Evolutionary conservation across 306 rosid genomes (phyloP).

Genomic region (Vigna nakashimae): DNA sequence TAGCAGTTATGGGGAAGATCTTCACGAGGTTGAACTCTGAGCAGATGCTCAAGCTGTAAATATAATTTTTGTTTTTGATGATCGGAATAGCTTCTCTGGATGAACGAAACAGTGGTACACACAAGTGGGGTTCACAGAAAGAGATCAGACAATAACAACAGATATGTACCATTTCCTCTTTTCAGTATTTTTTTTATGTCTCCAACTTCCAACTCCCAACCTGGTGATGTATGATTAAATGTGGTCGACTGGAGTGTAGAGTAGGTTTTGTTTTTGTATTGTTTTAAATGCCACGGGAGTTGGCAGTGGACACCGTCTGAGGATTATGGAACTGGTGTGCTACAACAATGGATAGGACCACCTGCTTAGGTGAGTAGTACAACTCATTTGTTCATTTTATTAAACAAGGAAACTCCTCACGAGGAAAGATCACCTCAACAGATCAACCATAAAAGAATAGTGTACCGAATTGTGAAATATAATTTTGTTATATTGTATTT

Average conservation of each 20-base stretch:
- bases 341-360: conserved; percentile 45
- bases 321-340: conserved; percentile 52
- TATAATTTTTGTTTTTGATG: conserved; percentile 76
- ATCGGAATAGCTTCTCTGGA: conserved; percentile 55
- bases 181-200: conserved; percentile 36
- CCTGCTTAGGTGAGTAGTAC: conserved; percentile 58
- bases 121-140: conserved; percentile 50
- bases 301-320: conserved; percentile 42
- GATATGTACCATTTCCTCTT: conserved; percentile 1
- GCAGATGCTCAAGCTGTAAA: conserved; percentile 66
- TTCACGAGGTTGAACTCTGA: conserved; percentile 93
- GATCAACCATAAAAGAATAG: conserved; percentile 51
- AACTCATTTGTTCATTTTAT: conserved; percentile 74
- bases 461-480: conserved; percentile 48
- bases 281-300: conserved; percentile 49
- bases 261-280: conserved; percentile 38
- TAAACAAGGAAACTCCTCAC: conserved; percentile 44
- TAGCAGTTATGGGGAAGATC: conserved; percentile 72
- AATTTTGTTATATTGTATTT: conserved; percentile 37
- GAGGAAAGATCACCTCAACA: conserved; percentile 47
- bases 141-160: conserved; percentile 9
- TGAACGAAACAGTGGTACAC: conserved; percentile 48
- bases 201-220: conserved; percentile 40
- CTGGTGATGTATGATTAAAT: conserved; percentile 46
- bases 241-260: conserved; percentile 41